Percentiles rank a stretch among this genome's conserved stretches.
phyloP scores from a whole-genome alignment of 2,329 filamentous ascomycete species.

The Fusarium sp. region DNA sequence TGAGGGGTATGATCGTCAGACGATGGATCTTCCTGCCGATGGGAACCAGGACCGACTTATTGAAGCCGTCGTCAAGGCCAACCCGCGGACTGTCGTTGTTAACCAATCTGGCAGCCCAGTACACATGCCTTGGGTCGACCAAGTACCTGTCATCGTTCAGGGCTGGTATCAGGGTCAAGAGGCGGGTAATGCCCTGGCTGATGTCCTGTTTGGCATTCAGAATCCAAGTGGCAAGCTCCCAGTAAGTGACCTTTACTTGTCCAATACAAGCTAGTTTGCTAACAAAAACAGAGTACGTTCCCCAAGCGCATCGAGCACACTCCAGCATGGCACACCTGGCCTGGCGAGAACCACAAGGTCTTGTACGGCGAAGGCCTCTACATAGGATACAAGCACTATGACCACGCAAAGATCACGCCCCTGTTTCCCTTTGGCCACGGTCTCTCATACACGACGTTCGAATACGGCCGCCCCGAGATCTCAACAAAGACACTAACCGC shows the following conservation, averaged over 20 bases:
- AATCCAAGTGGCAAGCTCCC: constrained; percentile 79
- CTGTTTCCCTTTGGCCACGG: constrained; percentile 83
- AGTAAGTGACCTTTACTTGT: constrained; percentile 53
- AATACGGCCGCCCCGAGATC: constrained; percentile 71
- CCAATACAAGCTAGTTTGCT: neutral
- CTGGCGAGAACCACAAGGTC: constrained; percentile 77
- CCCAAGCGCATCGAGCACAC: constrained; percentile 75
- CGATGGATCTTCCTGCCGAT: constrained; percentile 76
- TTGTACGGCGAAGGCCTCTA: constrained; percentile 81
- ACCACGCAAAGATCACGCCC: constrained; percentile 70
- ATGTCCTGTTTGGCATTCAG: constrained; percentile 77
- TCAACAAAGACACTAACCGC: constrained; percentile 58
- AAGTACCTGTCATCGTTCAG: constrained; percentile 77
- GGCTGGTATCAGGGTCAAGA: constrained; percentile 70
- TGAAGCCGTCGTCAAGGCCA: constrained; percentile 72
- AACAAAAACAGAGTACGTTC: constrained; percentile 69
- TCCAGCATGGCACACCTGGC: constrained; percentile 81
- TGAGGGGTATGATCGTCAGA: constrained; percentile 81
- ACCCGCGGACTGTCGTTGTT: constrained; percentile 77
- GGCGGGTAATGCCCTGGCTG: constrained; percentile 76
- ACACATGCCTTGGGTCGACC: constrained; percentile 78
- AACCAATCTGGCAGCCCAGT: constrained; percentile 59
- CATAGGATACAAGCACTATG: constrained; percentile 82
- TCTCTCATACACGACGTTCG: constrained; percentile 79
- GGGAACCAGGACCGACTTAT: constrained; percentile 72